Evolutionary conservation across 208 protist genomes (phyloP).

Genomic region (Acanthamoeba healyi): DNA sequence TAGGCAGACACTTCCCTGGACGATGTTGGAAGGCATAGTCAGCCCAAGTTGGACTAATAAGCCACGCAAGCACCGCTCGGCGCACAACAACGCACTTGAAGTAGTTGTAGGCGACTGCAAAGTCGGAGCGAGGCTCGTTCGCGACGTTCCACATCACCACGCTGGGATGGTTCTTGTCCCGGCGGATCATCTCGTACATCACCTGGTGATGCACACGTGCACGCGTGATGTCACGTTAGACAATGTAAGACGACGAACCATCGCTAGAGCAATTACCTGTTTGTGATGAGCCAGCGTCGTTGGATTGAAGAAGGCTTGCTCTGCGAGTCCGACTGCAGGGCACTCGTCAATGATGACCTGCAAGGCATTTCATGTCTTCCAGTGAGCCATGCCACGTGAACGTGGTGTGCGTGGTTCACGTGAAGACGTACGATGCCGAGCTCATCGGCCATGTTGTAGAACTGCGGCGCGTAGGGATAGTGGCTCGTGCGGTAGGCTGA

Average conservation of each 20-base stretch:
- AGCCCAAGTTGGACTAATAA: neutral
- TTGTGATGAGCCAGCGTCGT: constrained; percentile 24
- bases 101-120: constrained; percentile 6
- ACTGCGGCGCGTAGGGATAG: neutral
- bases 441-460: constrained; percentile 37
- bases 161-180: constrained; percentile 37
- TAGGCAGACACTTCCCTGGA: neutral
- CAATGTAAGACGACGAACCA: neutral
- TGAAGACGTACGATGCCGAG: constrained; percentile 3
- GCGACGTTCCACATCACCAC: constrained; percentile 53
- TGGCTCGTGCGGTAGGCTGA: constrained; percentile 40
- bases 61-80: too few species aligned
- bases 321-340: neutral
- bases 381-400: too few species aligned
- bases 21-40: neutral
- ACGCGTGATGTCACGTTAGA: neutral
- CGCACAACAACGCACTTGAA: constrained; percentile 7
- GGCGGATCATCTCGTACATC: constrained; percentile 42
- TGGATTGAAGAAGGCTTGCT: neutral
- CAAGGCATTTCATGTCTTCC: too few species aligned
- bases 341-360: constrained; percentile 46
- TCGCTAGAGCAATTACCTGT: neutral
- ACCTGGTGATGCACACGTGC: too few species aligned
- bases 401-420: too few species aligned
- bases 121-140: constrained; percentile 14